Percentiles rank a stretch among this genome's conserved stretches.
These are phyloP conservation scores for Collybia nuda DNA, from an alignment of 768 basidiomycete genomes.

Conservation along the genomic window DNA sequence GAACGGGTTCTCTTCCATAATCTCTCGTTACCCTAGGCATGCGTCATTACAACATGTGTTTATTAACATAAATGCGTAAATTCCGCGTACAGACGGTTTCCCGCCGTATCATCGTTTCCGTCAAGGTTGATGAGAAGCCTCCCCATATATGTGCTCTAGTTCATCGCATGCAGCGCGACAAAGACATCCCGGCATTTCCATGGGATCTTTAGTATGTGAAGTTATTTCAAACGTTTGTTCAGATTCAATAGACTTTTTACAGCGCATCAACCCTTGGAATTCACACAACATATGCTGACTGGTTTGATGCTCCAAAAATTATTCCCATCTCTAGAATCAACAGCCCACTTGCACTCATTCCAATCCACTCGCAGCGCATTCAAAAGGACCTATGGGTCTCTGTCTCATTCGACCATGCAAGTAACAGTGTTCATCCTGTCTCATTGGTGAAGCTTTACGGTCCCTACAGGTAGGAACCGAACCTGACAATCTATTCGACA, in stretches of 20 bases:
- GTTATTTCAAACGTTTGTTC: too few species aligned
- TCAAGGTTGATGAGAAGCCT: constrained; percentile 9
- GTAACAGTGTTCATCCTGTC: not conserved
- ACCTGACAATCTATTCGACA: not conserved
- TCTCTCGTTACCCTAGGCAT: too few species aligned
- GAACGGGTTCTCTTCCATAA: too few species aligned
- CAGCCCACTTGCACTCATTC: constrained; percentile 12
- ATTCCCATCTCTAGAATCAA: constrained; percentile 12
- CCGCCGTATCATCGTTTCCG: too few species aligned
- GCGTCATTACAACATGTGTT: too few species aligned
- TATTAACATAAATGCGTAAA: too few species aligned
- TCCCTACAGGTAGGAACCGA: not conserved
- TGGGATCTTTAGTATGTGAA: constrained; percentile 18
- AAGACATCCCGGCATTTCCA: constrained; percentile 16
- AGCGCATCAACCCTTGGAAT: constrained; percentile 20
- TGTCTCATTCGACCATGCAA: constrained; percentile 16
- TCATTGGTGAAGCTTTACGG: not conserved
- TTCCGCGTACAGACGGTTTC: too few species aligned
- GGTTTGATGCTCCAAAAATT: constrained; percentile 12
- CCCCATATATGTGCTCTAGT: constrained; percentile 18
- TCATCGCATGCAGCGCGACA: constrained; percentile 7
- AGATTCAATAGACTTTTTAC: not conserved
- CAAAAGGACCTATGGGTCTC: constrained; percentile 10
- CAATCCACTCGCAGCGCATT: constrained; percentile 2
- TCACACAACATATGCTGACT: constrained; percentile 15